These are phyloP conservation scores for Crotalaria pallida DNA, from an alignment of 306 rosid species.

Conservation along the genomic window DNA sequence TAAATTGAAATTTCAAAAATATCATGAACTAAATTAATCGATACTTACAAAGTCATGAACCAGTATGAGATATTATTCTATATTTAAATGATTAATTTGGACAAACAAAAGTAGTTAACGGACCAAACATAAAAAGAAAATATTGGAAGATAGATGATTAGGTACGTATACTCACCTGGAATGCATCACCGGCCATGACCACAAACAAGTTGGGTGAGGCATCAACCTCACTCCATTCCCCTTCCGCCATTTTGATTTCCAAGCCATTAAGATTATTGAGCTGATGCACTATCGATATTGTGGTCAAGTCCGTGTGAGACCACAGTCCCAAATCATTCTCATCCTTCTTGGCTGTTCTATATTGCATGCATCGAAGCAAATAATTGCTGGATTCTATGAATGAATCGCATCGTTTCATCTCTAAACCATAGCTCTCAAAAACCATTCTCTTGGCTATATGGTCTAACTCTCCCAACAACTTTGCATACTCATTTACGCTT, in stretches of 20 bases:
- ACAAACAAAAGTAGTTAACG: no score
- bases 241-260: slow-evolving; percentile 28
- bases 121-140: no score
- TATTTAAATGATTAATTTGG: no score
- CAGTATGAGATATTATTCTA: no score
- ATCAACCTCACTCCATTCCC: slow-evolving; percentile 23
- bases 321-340: slow-evolving; percentile 23
- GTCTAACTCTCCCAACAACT: slow-evolving; percentile 22
- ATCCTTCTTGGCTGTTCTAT: slow-evolving; percentile 10
- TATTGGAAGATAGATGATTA: not conserved
- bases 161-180: slow-evolving; percentile 14
- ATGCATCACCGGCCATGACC: slow-evolving; percentile 40
- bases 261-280: slow-evolving; percentile 28
- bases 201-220: slow-evolving; percentile 20
- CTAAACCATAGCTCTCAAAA: slow-evolving; percentile 41
- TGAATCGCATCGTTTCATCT: not conserved
- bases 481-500: slow-evolving; percentile 9
- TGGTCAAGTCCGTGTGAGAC: slow-evolving; percentile 30
- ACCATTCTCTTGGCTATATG: slow-evolving; percentile 26
- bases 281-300: slow-evolving; percentile 25
- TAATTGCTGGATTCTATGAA: slow-evolving; percentile 22
- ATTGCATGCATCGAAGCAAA: slow-evolving; percentile 26
- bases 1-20: no score
- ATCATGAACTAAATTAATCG: no score
- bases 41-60: no score